phyloP scores from a whole-genome alignment of 2,329 filamentous ascomycete species.

The Beauveria australis region DNA sequence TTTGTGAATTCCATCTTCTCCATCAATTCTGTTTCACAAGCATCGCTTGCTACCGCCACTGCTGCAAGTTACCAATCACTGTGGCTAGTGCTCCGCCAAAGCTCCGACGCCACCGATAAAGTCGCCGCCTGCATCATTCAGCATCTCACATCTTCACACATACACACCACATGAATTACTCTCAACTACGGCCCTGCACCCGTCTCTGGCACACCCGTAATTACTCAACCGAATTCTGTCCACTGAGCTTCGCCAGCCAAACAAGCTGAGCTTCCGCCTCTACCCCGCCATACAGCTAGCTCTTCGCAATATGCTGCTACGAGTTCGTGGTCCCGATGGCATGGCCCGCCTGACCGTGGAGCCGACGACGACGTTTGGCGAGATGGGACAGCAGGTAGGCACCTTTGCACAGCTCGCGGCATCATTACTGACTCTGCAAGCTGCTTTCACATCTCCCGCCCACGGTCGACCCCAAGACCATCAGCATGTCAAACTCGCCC shows the following conservation, averaged over 20 bases:
- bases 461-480: slow-evolving; percentile 51
- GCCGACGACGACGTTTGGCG: slow-evolving; percentile 61
- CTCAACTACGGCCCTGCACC: neutral
- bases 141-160: neutral
- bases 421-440: slow-evolving; percentile 27
- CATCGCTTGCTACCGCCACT: neutral
- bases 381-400: slow-evolving; percentile 46
- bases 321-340: slow-evolving; percentile 86
- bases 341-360: slow-evolving; percentile 80
- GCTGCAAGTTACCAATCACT: neutral
- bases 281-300: neutral
- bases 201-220: neutral
- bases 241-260: slow-evolving; percentile 3
- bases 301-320: slow-evolving; percentile 59
- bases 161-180: neutral
- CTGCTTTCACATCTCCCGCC: slow-evolving; percentile 50
- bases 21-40: neutral
- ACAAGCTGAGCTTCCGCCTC: neutral
- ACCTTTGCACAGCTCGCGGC: neutral
- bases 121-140: slow-evolving; percentile 3
- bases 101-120: slow-evolving; percentile 9
- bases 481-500: slow-evolving; percentile 55
- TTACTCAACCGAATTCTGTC: no score
- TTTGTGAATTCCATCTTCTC: no score
- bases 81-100: slow-evolving; percentile 7